A percentile compares a stretch with the other conserved stretches of the same genome.
phyloP scores from a whole-genome alignment of 2,329 filamentous ascomycete genomes.

The Epichloe amarillans region DNA sequence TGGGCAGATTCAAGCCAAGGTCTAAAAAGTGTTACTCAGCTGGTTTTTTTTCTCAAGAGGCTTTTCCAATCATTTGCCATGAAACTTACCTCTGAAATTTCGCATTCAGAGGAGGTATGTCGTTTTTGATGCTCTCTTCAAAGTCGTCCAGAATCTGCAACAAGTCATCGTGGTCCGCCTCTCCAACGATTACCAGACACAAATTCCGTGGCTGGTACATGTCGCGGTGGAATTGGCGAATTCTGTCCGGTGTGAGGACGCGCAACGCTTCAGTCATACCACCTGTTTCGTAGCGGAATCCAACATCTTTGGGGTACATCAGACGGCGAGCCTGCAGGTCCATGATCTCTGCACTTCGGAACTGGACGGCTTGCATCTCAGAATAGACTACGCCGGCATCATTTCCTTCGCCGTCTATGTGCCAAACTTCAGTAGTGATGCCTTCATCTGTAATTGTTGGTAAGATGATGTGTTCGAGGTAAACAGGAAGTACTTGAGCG shows the following conservation, averaged over 20 bases:
- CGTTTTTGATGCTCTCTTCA: constrained; percentile 71
- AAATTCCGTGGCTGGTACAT: constrained; percentile 99
- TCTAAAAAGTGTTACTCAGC: constrained; percentile 12
- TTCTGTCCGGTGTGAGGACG: constrained; percentile 73
- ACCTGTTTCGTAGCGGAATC: constrained; percentile 96
- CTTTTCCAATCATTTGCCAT: not conserved
- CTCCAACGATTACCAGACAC: constrained; percentile 81
- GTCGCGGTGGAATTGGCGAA: constrained; percentile 83
- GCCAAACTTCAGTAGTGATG: constrained; percentile 92
- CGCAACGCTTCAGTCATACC: constrained; percentile 90
- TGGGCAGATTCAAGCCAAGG: constrained; percentile 87
- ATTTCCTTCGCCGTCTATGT: constrained; percentile 83
- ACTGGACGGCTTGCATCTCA: constrained; percentile 95
- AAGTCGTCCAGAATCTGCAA: constrained; percentile 75
- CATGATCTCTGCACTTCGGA: constrained; percentile 73
- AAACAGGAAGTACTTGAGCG: constrained; percentile 83
- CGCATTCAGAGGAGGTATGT: constrained; percentile 61
- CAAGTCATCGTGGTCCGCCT: constrained; percentile 71
- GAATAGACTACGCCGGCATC: constrained; percentile 97
- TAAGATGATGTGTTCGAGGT: constrained; percentile 84
- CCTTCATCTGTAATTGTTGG: constrained; percentile 86
- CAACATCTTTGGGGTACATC: constrained; percentile 77
- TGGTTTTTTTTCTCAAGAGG: not conserved
- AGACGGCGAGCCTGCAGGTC: constrained; percentile 67
- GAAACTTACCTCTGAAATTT: constrained; percentile 53